A percentile compares a stretch with the other conserved stretches of the same genome.
Evolutionary conservation across 345 rosid genomes (phyloP).

Genomic region (Eucalyptus camaldulensis): DNA sequence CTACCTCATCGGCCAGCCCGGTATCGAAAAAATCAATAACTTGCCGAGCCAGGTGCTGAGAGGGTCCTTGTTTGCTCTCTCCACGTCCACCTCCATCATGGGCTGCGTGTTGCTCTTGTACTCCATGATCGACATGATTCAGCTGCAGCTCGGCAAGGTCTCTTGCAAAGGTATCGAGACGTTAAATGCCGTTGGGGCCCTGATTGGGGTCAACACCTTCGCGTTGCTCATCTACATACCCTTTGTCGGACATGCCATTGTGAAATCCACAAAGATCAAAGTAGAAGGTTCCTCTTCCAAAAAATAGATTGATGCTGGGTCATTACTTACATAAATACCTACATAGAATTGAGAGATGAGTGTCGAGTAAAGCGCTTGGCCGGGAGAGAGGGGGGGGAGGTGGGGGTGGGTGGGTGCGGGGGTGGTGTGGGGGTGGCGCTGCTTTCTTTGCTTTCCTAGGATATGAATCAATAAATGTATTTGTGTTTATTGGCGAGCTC

Average conservation of each 20-base stretch:
- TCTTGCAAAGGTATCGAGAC: neutral
- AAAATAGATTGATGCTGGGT: too few species aligned
- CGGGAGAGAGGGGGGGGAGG: too few species aligned
- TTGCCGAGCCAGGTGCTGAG: neutral
- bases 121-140: conserved; percentile 15
- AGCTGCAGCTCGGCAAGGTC: conserved; percentile 19
- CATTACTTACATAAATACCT: neutral
- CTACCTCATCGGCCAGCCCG: neutral
- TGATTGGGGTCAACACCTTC: conserved; percentile 6
- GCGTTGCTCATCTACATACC: conserved; percentile 3
- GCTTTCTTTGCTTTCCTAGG: neutral
- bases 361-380: too few species aligned
- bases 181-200: neutral
- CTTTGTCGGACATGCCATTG: neutral
- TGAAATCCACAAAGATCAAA: too few species aligned
- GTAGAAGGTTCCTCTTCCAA: too few species aligned
- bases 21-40: fast-evolving
- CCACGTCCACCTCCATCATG: conserved; percentile 3
- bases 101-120: conserved; percentile 11
- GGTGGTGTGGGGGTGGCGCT: too few species aligned
- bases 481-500: neutral
- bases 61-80: neutral
- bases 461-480: neutral
- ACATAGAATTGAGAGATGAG: neutral
- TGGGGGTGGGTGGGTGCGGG: too few species aligned